Percentiles rank a stretch among this genome's conserved stretches.
These are phyloP conservation scores for Talaromyces marneffei DNA, from an alignment of 2,329 filamentous ascomycete species.

Conservation along the genomic window DNA sequence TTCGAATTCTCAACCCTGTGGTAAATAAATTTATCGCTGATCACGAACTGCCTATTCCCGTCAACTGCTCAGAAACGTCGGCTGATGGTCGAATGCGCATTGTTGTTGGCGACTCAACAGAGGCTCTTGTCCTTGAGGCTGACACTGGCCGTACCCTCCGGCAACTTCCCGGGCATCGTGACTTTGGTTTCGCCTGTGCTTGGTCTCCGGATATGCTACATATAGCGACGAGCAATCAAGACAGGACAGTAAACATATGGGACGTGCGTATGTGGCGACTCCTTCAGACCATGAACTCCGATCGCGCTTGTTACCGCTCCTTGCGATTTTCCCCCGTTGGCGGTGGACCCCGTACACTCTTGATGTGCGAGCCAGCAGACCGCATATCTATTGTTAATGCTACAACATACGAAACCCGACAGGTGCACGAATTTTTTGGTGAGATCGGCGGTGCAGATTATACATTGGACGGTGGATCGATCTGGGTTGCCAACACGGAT, in stretches of 20 bases:
- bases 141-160: conserved; percentile 38
- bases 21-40: conserved; percentile 38
- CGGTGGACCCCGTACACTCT: conserved; percentile 38
- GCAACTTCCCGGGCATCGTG: conserved; percentile 35
- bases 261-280: conserved; percentile 39
- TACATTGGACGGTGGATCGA: conserved; percentile 34
- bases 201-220: conserved; percentile 46
- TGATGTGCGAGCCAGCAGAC: conserved; percentile 41
- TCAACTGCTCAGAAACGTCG: conserved; percentile 43
- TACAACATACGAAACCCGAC: conserved; percentile 36
- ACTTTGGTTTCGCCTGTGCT: conserved; percentile 43
- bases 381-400: conserved; percentile 42
- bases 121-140: conserved; percentile 39
- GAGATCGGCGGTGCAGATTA: conserved; percentile 42
- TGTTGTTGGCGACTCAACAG: conserved; percentile 39
- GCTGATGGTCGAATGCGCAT: conserved; percentile 40
- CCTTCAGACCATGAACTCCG: conserved; percentile 38
- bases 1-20: conserved; percentile 51
- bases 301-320: conserved; percentile 41
- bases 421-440: conserved; percentile 43
- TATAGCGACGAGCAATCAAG: conserved; percentile 43
- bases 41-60: conserved; percentile 34
- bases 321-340: conserved; percentile 41
- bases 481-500: conserved; percentile 43
- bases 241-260: conserved; percentile 44